These are phyloP conservation scores for Dendrobium catenatum DNA, from an alignment of 106 monocot species.

Conservation along the genomic window DNA sequence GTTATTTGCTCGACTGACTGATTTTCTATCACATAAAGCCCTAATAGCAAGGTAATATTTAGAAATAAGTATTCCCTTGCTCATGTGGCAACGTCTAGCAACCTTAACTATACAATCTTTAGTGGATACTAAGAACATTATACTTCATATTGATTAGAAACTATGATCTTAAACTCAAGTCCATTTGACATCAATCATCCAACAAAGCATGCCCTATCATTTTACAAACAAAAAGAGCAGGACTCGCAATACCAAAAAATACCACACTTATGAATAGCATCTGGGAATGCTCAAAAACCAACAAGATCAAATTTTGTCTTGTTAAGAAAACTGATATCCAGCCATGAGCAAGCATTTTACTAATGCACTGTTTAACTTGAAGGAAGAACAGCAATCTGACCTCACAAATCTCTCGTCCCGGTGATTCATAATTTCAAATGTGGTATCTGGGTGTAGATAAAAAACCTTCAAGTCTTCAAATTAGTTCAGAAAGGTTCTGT, in stretches of 20 bases:
- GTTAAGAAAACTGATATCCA: background rate
- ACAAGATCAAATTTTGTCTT: background rate
- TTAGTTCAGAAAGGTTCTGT: background rate
- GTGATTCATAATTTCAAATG: conserved; percentile 1
- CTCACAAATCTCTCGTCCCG: conserved; percentile 6
- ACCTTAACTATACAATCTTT: no score
- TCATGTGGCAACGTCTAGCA: no score
- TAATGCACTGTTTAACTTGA: background rate
- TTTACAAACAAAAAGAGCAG: background rate
- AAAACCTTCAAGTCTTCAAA: background rate
- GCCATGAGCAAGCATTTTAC: background rate
- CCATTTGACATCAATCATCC: background rate
- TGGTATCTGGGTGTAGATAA: background rate
- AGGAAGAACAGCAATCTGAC: conserved; percentile 1
- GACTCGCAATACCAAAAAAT: background rate
- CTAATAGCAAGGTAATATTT: no score
- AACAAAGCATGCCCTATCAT: background rate
- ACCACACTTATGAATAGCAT: background rate
- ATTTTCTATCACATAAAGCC: no score
- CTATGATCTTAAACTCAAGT: background rate
- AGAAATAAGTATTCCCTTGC: no score
- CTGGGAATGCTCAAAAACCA: background rate
- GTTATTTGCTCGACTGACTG: no score
- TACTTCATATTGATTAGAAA: background rate
- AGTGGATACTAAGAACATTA: no score